A percentile compares a stretch with the other conserved stretches of the same genome.
Conservation (phyloP, 23 red algal species). For the Pyropia yezoensis region DNA sequence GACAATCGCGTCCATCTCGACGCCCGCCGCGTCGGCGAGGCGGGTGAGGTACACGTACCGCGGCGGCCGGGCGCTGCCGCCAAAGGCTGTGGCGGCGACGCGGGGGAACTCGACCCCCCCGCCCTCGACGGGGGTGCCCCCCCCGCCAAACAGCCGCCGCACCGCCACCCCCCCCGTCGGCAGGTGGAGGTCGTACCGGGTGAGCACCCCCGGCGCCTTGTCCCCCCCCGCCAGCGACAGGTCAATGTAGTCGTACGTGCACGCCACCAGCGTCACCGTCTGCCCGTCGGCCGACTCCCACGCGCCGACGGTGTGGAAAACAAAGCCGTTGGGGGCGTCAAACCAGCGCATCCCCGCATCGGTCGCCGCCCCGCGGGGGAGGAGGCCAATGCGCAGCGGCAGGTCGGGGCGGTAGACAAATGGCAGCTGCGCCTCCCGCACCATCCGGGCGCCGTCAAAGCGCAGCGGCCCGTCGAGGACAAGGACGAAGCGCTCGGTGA, state of each 20-base stretch:
- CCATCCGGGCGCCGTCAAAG: not conserved
- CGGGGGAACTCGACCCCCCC: no score
- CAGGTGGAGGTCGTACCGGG: no score
- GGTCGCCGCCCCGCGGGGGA: not conserved
- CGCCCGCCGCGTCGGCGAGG: no score
- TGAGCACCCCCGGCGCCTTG: no score
- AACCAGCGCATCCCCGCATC: slow-evolving; percentile 4
- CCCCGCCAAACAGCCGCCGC: no score
- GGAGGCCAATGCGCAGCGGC: not conserved
- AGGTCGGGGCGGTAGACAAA: not conserved
- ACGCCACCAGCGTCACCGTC: not conserved
- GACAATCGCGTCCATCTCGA: no score
- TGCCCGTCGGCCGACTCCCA: not conserved
- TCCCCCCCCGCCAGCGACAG: not conserved
- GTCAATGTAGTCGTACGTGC: not conserved
- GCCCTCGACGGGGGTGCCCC: no score
- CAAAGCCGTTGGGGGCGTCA: not conserved
- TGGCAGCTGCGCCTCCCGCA: not conserved
- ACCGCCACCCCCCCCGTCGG: no score
- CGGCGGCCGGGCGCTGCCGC: no score
- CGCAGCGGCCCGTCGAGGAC: slow-evolving; percentile 6
- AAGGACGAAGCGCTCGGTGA: not conserved
- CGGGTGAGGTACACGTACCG: no score
- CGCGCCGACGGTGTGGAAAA: not conserved
- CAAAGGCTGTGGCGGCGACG: no score